Evolutionary conservation across 148 eudicot genomes (phyloP), one percentile per base, ranked within the genome.

Genomic region (Fagopyrum tataricum): DNA sequence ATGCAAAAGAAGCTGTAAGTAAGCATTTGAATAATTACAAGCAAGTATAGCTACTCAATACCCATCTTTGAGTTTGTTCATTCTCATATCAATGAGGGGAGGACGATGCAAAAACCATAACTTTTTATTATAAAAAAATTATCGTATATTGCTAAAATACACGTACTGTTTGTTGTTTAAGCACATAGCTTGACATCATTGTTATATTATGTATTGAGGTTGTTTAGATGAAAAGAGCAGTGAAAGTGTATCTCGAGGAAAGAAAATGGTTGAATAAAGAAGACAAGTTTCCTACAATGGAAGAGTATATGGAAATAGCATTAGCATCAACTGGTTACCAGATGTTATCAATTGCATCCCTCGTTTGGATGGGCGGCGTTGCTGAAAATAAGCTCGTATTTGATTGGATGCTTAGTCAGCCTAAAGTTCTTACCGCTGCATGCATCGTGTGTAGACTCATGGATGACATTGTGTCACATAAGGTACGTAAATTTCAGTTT

Each of bases 241-340:
- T 52, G 11, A 24, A n/a, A 44, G 74, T 64, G 3, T 72, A 72
- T 20, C 1, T 49, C 10, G 74, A 51, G 61, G 74, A 72, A 52
- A 13, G 23, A 10, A 72, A 72, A 26, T 72, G 66, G 74, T 24
- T 52, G 0, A 15, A 26, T 6, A 31, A 4, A 56, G 12, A 31
- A 26, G 24, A 37, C 0, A n/a, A 40, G 5, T 1, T 46, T 6
- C 73, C 73, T 4, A 71, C 73, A 71, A 23, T 71, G 0, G 56
- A 72, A n/a, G 74, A 72, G 64, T 51, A 72, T 23, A 51, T 52
- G 74, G 52, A 72, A 39, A 44, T 72, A 8, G 44, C 74, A 31
- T 37, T 37, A 46, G 46, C 52, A 5, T 7, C 62, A 49, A 5
- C 12, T 39, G 64, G 44, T 5, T 26, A 72, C 26, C 44, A 64